These are phyloP conservation scores for Aureococcus anophagefferens DNA, from an alignment of 108 stramenopile genomes.

Conservation along the genomic window DNA sequence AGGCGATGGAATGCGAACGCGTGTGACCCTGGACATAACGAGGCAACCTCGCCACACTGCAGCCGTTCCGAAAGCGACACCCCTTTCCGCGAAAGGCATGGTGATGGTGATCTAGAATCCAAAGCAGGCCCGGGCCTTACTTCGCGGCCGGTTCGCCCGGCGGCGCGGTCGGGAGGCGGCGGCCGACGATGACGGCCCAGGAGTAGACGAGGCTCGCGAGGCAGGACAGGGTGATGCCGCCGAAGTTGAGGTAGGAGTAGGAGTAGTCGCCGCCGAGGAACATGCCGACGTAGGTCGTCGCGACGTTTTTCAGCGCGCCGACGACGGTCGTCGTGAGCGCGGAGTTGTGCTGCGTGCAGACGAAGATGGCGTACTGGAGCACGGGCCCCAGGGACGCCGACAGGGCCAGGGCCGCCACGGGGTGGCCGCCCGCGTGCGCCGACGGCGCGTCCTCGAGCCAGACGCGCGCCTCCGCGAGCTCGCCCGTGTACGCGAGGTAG, in stretches of 20 bases:
- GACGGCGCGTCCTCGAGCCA: constrained; percentile 2
- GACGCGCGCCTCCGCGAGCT: constrained; percentile 2
- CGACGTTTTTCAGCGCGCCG: constrained; percentile 42
- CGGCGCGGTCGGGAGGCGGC: too few species aligned
- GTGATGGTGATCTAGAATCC: too few species aligned
- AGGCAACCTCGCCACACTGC: too few species aligned
- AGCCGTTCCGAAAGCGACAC: too few species aligned
- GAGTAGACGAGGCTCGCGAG: constrained; percentile 37
- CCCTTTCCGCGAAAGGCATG: too few species aligned
- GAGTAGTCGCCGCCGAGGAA: constrained; percentile 40
- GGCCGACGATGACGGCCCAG: neutral
- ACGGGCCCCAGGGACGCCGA: constrained; percentile 40
- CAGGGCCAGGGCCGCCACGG: constrained; percentile 22
- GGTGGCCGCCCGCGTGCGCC: constrained; percentile 10
- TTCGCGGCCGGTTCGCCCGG: too few species aligned
- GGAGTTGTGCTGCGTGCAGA: constrained; percentile 54
- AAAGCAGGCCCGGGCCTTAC: too few species aligned
- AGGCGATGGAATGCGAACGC: too few species aligned
- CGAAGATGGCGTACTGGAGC: constrained; percentile 56
- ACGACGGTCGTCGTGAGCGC: constrained; percentile 61
- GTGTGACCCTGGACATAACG: too few species aligned
- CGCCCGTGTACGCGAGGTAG: constrained; percentile 15
- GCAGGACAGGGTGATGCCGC: constrained; percentile 37
- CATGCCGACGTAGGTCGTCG: constrained; percentile 42
- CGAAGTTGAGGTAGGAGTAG: constrained; percentile 35